phyloP scores from a whole-genome alignment of 2,329 filamentous ascomycete genomes.

The Sphaerostilbella broomeana region DNA sequence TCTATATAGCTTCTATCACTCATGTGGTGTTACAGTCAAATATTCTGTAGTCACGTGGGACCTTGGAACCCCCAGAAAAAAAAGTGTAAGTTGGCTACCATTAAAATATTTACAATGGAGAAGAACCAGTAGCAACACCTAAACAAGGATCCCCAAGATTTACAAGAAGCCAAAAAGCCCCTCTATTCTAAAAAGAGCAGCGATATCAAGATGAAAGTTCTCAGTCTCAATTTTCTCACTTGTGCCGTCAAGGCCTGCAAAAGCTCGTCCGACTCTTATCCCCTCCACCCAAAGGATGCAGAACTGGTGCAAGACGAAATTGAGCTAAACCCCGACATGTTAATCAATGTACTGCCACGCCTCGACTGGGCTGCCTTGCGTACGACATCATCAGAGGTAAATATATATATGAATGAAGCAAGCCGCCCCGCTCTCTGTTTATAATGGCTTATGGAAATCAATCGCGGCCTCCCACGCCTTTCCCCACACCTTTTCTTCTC shows the following conservation, averaged over 20 bases:
- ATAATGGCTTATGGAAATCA: no score
- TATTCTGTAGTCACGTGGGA: constrained; percentile 32
- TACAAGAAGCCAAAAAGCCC: background rate
- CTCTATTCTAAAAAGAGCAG: no score
- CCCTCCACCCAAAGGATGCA: constrained; percentile 85
- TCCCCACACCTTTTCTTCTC: background rate
- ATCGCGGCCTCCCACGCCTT: background rate
- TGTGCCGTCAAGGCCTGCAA: constrained; percentile 97
- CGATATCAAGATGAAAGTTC: constrained; percentile 68
- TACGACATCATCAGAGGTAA: constrained; percentile 69
- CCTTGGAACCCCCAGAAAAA: constrained; percentile 19
- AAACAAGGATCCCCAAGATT: no score
- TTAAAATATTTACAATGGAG: no score
- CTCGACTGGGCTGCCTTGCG: constrained; percentile 82
- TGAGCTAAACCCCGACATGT: constrained; percentile 71
- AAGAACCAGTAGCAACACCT: no score
- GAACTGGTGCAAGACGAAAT: constrained; percentile 84
- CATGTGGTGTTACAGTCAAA: no score
- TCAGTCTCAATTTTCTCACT: constrained; percentile 93
- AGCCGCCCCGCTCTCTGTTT: no score
- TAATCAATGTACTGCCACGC: constrained; percentile 78
- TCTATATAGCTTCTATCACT: no score
- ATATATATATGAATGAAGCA: no score
- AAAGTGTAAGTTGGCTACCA: constrained; percentile 19
- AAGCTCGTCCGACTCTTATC: constrained; percentile 69